A percentile compares a stretch with the other conserved stretches of the same genome.
These are phyloP conservation scores for Vinca minor DNA, from an alignment of 257 asterid genomes.

Conservation along the genomic window DNA sequence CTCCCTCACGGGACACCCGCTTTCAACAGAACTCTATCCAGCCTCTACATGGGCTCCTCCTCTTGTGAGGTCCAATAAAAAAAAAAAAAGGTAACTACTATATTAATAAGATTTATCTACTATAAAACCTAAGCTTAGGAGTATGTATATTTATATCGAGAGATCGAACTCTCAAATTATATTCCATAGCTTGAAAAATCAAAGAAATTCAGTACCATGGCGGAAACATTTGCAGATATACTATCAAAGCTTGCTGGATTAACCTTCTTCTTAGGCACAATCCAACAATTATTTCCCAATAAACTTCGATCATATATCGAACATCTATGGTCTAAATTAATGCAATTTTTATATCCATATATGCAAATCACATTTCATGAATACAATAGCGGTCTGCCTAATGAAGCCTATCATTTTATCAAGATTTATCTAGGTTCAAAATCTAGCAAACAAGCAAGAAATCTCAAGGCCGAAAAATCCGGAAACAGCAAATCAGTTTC, in stretches of 20 bases:
- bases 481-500: constrained; percentile 11
- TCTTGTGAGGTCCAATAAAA: too few relatives aligned
- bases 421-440: constrained; percentile 20
- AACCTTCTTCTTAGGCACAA: constrained; percentile 5
- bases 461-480: constrained; percentile 14
- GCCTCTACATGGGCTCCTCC: too few relatives aligned
- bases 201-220: not conserved
- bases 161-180: not conserved
- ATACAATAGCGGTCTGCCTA: constrained; percentile 1
- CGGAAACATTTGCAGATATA: not conserved
- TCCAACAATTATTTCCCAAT: constrained; percentile 5
- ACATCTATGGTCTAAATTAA: not conserved
- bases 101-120: too few relatives aligned
- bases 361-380: constrained; percentile 10
- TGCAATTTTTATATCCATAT: constrained; percentile 5
- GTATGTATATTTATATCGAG: too few relatives aligned
- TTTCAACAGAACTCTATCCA: too few relatives aligned
- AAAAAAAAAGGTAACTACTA: too few relatives aligned
- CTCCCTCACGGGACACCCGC: too few relatives aligned
- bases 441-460: constrained; percentile 17
- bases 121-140: too few relatives aligned
- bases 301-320: not conserved
- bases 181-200: not conserved
- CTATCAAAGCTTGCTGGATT: constrained; percentile 13
- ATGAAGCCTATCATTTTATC: constrained; percentile 15